Evolutionary conservation across 306 rosid genomes (phyloP).

Genomic region (Cucurbita argyrosperma): DNA sequence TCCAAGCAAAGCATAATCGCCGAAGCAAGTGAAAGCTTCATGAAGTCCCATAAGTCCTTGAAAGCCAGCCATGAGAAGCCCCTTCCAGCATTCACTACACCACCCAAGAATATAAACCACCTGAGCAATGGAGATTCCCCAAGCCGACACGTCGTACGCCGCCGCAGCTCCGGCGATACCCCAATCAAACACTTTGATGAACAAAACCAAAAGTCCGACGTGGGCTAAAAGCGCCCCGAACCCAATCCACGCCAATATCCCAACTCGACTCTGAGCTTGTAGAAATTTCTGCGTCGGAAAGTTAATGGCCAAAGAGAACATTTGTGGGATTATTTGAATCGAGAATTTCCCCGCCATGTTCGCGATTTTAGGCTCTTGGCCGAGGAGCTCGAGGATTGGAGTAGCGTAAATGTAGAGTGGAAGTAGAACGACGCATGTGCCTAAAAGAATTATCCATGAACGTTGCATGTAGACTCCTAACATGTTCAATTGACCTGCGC

Average conservation of each 20-base stretch:
- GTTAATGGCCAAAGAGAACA: slow-evolving; percentile 73
- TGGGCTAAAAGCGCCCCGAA: slow-evolving; percentile 31
- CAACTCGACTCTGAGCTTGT: slow-evolving; percentile 78
- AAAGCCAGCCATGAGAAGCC: slow-evolving; percentile 85
- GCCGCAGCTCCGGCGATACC: slow-evolving; percentile 77
- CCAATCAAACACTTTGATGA: slow-evolving; percentile 43
- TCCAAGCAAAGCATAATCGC: slow-evolving; percentile 92
- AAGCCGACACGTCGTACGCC: slow-evolving; percentile 56
- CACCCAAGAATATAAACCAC: slow-evolving; percentile 55
- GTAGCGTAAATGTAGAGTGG: slow-evolving; percentile 61
- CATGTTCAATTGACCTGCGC: slow-evolving; percentile 92
- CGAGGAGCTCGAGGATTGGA: slow-evolving; percentile 60
- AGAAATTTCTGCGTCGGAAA: slow-evolving; percentile 83
- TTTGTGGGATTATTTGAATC: slow-evolving; percentile 72
- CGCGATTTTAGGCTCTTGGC: slow-evolving; percentile 55
- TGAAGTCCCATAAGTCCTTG: slow-evolving; percentile 69
- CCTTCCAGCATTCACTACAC: slow-evolving; percentile 79
- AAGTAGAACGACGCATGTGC: slow-evolving; percentile 36
- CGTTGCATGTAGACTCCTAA: slow-evolving; percentile 89
- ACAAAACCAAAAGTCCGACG: slow-evolving; percentile 27
- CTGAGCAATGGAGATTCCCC: slow-evolving; percentile 65
- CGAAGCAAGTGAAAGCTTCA: slow-evolving; percentile 71
- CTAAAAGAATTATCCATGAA: slow-evolving; percentile 54
- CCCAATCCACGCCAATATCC: slow-evolving; percentile 74
- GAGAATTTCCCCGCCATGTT: slow-evolving; percentile 67